Base-by-base conservation (phyloP, 2,329 filamentous ascomycete genomes). In the Diaporthe sp. region DNA sequence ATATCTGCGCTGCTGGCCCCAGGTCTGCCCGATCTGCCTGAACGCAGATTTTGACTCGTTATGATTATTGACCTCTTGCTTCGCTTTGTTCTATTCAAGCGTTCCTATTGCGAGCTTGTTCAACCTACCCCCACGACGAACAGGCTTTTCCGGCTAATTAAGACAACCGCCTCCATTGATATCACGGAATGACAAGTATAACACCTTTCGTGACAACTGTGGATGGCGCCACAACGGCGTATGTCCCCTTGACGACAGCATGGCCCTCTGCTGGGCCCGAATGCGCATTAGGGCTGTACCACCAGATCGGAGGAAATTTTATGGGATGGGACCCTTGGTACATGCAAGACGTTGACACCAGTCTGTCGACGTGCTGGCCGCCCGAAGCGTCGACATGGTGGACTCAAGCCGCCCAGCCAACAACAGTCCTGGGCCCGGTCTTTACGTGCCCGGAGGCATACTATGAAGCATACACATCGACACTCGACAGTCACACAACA, bases 281-380 rank as follows among this genome's bases (percentile, higher is more conserved):
- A 3, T 74, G 73, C 35, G 73, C 59, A 9, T 15, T 25, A 12
- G 73, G 39, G 17, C 10, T 74, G 22, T 74, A 74, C 51, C 27
- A 61, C 22, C 68, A 71, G 27, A 30, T 59, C 53, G 53, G 19
- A 15, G 68, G 73, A 25, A 53, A 27, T 7, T 68, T 74, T 8
- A 15, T 74, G 22, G 73, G 51, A 22, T 74, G 73, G 73, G 73
- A 74, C 19, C 69, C 73, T 27, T 74, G 68, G 59, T 72, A 66
- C 22, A 30, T 47, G n/a, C 32, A 55, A 3, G 30, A 53, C 10
- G 32, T 74, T 17, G 56, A 71, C 1, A 59, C 9, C 13, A 30
- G 35, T 5, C 27, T 71, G 17, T 50, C 73, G 5, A 74, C 61
- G 8, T 74, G 73, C 61, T 74, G 73, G 73, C 73, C 73, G 6